Percentiles rank a stretch among this genome's conserved stretches.
These are phyloP conservation scores for Lumnitzera racemosa DNA, from an alignment of 345 rosid species.

Conservation along the genomic window DNA sequence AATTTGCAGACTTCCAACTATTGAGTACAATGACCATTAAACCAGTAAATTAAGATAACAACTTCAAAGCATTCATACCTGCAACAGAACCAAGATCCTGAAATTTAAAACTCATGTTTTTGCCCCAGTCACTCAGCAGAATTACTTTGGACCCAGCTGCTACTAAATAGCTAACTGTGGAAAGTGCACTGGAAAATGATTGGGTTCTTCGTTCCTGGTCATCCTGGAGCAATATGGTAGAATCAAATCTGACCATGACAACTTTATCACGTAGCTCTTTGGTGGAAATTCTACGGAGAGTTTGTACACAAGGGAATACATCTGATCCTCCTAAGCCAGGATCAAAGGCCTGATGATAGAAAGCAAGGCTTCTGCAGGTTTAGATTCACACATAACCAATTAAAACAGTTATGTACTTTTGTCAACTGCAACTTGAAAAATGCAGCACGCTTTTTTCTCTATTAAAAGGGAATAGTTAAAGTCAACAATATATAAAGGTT, in stretches of 20 bases:
- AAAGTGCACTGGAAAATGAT: constrained; percentile 29
- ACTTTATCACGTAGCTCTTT: constrained; percentile 48
- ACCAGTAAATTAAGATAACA: background rate
- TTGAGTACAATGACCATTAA: too few relatives aligned
- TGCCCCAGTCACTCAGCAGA: constrained; percentile 46
- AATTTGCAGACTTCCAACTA: background rate
- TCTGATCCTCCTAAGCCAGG: constrained; percentile 22
- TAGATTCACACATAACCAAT: too few relatives aligned
- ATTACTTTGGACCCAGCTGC: constrained; percentile 45
- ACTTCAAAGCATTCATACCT: constrained; percentile 24
- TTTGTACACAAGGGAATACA: constrained; percentile 45
- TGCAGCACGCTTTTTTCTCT: too few relatives aligned
- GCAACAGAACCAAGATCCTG: constrained; percentile 30
- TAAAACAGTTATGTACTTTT: too few relatives aligned
- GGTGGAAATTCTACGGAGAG: constrained; percentile 43
- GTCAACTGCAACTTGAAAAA: too few relatives aligned
- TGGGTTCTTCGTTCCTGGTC: constrained; percentile 22
- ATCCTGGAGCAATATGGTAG: constrained; percentile 33
- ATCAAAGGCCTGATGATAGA: constrained; percentile 22
- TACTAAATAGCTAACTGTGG: constrained; percentile 38
- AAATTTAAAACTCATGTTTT: constrained; percentile 21
- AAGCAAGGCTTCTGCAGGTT: constrained; percentile 7
- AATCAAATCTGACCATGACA: constrained; percentile 66
- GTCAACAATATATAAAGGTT: too few relatives aligned
- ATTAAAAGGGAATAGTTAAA: too few relatives aligned